These are phyloP conservation scores for Pistacia vera DNA, from an alignment of 345 rosid genomes.

Conservation along the genomic window DNA sequence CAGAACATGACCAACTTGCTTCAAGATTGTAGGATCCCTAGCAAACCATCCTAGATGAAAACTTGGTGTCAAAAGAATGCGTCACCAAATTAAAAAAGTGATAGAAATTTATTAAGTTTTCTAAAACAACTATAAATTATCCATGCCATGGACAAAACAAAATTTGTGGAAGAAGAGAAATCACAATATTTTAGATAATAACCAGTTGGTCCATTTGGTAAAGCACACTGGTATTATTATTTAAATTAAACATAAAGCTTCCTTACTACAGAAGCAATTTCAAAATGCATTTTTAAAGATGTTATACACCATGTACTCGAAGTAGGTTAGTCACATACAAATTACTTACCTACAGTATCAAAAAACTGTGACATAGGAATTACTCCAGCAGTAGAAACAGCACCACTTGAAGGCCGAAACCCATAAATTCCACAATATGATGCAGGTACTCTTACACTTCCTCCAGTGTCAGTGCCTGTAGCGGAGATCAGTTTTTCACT, in stretches of 20 bases:
- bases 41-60: slow-evolving; percentile 86
- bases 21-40: slow-evolving; percentile 64
- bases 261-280: not conserved
- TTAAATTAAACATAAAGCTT: too few relatives aligned
- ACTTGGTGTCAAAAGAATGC: slow-evolving; percentile 13
- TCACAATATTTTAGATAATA: not conserved
- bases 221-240: not conserved
- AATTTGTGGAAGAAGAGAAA: not conserved
- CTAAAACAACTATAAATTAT: not conserved
- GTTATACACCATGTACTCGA: not conserved
- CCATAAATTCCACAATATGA: slow-evolving; percentile 82
- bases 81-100: not conserved
- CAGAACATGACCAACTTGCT: slow-evolving; percentile 61
- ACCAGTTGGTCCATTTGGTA: not conserved
- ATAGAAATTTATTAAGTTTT: not conserved
- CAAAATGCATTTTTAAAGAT: not conserved
- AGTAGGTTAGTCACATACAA: not conserved
- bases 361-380: slow-evolving; percentile 89
- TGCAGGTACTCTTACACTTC: slow-evolving; percentile 87
- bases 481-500: slow-evolving; percentile 10
- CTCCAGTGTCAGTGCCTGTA: slow-evolving; percentile 93
- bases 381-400: slow-evolving; percentile 62
- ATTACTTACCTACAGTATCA: slow-evolving; percentile 81
- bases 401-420: slow-evolving; percentile 70
- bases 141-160: not conserved